phyloP scores from a whole-genome alignment of 192 early-diverging fungal species.

The Coemansia sp. region DNA sequence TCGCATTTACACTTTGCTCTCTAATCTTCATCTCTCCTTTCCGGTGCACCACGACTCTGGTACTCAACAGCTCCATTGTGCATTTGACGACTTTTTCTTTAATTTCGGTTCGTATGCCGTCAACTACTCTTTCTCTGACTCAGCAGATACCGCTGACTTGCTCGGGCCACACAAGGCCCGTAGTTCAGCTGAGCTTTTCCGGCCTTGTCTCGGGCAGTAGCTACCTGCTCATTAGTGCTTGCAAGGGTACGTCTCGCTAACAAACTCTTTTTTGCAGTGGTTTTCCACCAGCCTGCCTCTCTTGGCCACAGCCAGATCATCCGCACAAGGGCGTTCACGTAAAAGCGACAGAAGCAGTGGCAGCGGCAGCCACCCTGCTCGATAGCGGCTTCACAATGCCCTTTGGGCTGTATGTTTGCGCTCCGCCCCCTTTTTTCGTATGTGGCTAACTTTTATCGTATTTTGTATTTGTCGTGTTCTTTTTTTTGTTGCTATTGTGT shows the following conservation, averaged over 20 bases:
- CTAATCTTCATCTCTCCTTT: neutral
- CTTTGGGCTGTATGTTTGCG: neutral
- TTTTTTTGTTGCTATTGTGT: slow-evolving; percentile 10
- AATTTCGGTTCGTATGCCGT: slow-evolving; percentile 23
- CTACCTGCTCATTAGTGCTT: slow-evolving; percentile 83
- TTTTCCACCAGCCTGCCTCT: neutral
- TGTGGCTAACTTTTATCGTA: neutral
- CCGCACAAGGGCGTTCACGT: neutral
- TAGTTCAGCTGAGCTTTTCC: slow-evolving; percentile 85
- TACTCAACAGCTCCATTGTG: neutral
- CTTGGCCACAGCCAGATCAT: neutral
- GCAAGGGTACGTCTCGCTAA: slow-evolving; percentile 58
- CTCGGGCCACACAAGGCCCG: slow-evolving; percentile 87
- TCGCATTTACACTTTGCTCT: slow-evolving; percentile 9
- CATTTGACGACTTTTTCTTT: slow-evolving; percentile 16
- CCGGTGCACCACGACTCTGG: slow-evolving; percentile 3
- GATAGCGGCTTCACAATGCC: neutral
- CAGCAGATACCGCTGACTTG: slow-evolving; percentile 78
- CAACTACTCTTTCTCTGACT: slow-evolving; percentile 24
- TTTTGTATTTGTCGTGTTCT: neutral
- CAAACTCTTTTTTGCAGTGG: slow-evolving; percentile 3
- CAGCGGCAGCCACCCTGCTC: slow-evolving; percentile 3
- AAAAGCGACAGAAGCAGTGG: neutral
- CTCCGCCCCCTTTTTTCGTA: slow-evolving; percentile 1
- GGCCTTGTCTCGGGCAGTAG: slow-evolving; percentile 65